Evolutionary conservation across 164 flowering plant species (phyloP).

Genomic region (Warburgia ugandensis): DNA sequence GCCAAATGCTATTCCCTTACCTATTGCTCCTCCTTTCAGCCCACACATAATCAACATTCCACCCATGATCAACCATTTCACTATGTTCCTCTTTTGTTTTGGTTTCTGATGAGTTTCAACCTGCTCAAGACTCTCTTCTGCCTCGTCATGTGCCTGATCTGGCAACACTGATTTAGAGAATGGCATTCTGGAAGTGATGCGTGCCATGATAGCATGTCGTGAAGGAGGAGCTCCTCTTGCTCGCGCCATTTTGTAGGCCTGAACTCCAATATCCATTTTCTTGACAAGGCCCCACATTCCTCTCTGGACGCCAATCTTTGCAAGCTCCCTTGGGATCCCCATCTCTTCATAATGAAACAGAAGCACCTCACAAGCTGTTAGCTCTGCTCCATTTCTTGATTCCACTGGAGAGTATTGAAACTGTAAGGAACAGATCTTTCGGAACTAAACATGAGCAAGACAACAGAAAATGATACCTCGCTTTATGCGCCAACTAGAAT

Average conservation of each 20-base stretch:
- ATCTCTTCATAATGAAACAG: slow-evolving; percentile 77
- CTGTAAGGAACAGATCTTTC: background rate
- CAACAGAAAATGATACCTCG: slow-evolving; percentile 16
- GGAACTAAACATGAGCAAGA: background rate
- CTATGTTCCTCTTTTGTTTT: background rate
- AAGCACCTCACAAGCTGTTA: slow-evolving; percentile 57
- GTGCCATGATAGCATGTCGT: slow-evolving; percentile 50
- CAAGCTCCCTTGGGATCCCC: slow-evolving; percentile 82
- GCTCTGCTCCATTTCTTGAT: slow-evolving; percentile 45
- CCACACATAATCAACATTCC: slow-evolving; percentile 12
- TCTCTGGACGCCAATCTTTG: slow-evolving; percentile 60
- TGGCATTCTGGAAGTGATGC: slow-evolving; percentile 45
- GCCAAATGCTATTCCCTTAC: slow-evolving; percentile 8
- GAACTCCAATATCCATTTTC: slow-evolving; percentile 61
- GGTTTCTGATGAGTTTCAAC: slow-evolving; percentile 1
- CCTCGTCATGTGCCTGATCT: background rate
- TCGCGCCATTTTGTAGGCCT: slow-evolving; percentile 44
- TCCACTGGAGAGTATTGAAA: slow-evolving; percentile 35
- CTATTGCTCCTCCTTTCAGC: background rate
- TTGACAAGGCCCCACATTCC: slow-evolving; percentile 85
- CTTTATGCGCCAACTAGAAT: slow-evolving; percentile 56
- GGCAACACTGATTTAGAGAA: background rate
- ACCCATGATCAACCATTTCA: slow-evolving; percentile 13
- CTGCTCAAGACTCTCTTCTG: slow-evolving; percentile 1
- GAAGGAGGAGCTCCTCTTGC: slow-evolving; percentile 37